A percentile compares a stretch with the other conserved stretches of the same genome.
These are phyloP conservation scores for Daldinia sp. DNA, from an alignment of 2,329 filamentous ascomycete genomes.

Conservation along the genomic window DNA sequence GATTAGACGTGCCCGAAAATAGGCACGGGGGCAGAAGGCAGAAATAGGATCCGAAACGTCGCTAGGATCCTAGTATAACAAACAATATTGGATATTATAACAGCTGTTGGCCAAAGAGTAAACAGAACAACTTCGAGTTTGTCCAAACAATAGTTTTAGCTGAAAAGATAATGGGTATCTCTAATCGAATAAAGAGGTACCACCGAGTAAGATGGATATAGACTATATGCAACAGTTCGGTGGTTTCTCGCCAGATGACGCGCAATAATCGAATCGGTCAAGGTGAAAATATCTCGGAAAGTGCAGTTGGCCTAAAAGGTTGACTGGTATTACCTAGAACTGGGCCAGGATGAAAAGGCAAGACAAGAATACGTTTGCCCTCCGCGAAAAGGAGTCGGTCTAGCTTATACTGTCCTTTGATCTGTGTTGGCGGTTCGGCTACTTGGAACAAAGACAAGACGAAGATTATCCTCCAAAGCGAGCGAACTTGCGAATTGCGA, in stretches of 20 bases:
- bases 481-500: no score
- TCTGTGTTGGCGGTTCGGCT: conserved; percentile 36
- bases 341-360: conserved; percentile 35
- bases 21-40: conserved; percentile 49
- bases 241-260: conserved; percentile 32
- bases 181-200: conserved; percentile 39
- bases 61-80: conserved; percentile 40
- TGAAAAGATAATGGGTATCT: conserved; percentile 42
- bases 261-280: conserved; percentile 38
- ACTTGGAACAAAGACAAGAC: conserved; percentile 45
- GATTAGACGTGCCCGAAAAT: conserved; percentile 63
- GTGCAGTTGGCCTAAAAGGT: conserved; percentile 30
- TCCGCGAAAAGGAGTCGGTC: conserved; percentile 25
- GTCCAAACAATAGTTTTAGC: conserved; percentile 41
- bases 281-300: conserved; percentile 31
- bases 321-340: conserved; percentile 35
- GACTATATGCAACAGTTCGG: conserved; percentile 42
- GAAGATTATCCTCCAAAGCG: conserved; percentile 44
- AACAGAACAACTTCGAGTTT: conserved; percentile 40
- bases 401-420: conserved; percentile 39
- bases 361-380: conserved; percentile 20
- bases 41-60: conserved; percentile 39
- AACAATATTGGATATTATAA: conserved; percentile 45
- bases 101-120: conserved; percentile 41
- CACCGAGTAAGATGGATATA: conserved; percentile 39